Evolutionary conservation across 768 basidiomycete genomes (phyloP), one percentile per base, ranked within the genome.

Genomic region (Russula lepida): DNA sequence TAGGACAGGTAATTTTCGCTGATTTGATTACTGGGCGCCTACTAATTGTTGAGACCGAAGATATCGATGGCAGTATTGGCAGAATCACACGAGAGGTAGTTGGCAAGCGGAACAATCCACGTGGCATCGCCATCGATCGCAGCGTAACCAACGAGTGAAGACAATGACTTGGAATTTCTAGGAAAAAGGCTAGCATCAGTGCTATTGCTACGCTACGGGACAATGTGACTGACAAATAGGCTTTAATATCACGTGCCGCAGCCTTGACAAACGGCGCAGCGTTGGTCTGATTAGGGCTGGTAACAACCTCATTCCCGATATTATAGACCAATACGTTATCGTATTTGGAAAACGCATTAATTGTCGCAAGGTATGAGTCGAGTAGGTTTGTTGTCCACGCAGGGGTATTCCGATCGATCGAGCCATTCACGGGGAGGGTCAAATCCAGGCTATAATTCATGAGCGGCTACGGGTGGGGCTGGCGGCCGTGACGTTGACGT

Each of bases 251-350:
- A 41, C 94, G 84, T 28, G 92, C 91, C 25, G 94, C 94, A 41
- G 92, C 92, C 72, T 94, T 95, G 69, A 97, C 81, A 71, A 82
- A 97, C 6, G 92, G 81, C 17, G 85, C 83, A 11, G 86, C 82
- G 32, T 74, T 76, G 17, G 89, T 89, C 55, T 75, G 73, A 44
- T 80, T 78, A 21, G 74, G 49, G 11, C 77, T 70, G 27, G 79
- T 79, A 33, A 85, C 88, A 63, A 82, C 79, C 66, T 95, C 94
- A 68, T 97, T 97, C 23, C 92, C 94, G 61, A 97, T 79, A 69
- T 95, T 95, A 75, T 80, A 95, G 12, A 85, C 93, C 58, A 95
- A 76, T 17, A 97, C 82, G 66, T 97, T 97, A 77, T 90, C 84
- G 68, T 95, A 97, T 71, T 89, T 84, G 69, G 78, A 78, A 77